Percentiles rank a stretch among this genome's conserved stretches.
These are phyloP conservation scores for Alternaria dauci DNA, from an alignment of 2,329 filamentous ascomycete genomes.

Conservation along the genomic window DNA sequence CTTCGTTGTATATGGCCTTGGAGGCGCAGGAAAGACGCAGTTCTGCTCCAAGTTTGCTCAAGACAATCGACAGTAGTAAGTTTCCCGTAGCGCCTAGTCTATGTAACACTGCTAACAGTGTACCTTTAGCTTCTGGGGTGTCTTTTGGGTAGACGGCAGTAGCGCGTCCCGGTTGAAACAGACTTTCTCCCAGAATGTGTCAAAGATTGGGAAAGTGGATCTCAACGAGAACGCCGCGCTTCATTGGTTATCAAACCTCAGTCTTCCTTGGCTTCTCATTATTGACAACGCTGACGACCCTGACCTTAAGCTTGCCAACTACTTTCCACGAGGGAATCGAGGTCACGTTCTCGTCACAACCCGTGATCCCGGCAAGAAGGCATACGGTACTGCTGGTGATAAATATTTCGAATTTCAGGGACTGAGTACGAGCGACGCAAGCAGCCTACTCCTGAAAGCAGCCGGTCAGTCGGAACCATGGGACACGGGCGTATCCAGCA, in stretches of 20 bases:
- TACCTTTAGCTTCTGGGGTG: constrained; percentile 42
- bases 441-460: constrained; percentile 31
- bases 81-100: neutral
- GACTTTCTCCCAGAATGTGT: constrained; percentile 34
- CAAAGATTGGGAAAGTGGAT: constrained; percentile 36
- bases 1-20: constrained; percentile 45
- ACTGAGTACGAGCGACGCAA: constrained; percentile 28
- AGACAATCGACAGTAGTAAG: constrained; percentile 46
- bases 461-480: constrained; percentile 15
- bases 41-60: constrained; percentile 50
- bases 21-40: constrained; percentile 54
- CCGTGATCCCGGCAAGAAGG: constrained; percentile 27
- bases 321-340: constrained; percentile 34
- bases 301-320: constrained; percentile 21
- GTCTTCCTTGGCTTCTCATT: constrained; percentile 36
- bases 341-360: constrained; percentile 43
- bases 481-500: neutral
- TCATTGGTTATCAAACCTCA: constrained; percentile 28
- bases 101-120: constrained; percentile 13
- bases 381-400: constrained; percentile 30
- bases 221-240: constrained; percentile 37
- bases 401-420: constrained; percentile 30
- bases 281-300: constrained; percentile 44
- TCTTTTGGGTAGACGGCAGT: constrained; percentile 51
- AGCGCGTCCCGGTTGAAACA: constrained; percentile 32